phyloP scores from a whole-genome alignment of 108 stramenopile genomes.

The Skeletonema tropicum region DNA sequence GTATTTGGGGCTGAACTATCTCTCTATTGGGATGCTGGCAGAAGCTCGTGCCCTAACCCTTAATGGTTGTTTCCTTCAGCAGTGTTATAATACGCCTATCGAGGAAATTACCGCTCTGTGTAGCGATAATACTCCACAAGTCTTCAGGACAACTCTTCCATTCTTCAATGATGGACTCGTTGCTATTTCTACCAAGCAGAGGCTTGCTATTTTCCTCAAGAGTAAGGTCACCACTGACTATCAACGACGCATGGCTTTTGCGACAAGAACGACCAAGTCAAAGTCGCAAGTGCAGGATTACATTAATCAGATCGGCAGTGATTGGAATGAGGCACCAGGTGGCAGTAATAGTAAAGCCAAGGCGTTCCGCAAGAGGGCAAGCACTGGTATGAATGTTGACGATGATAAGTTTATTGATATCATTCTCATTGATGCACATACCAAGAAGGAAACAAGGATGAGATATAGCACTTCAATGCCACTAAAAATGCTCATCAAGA shows the following conservation, averaged over 20 bases:
- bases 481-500: slow-evolving; percentile 23
- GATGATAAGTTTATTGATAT: slow-evolving; percentile 25
- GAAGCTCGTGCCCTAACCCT: slow-evolving; percentile 5
- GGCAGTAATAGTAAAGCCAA: background rate
- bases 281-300: slow-evolving; percentile 19
- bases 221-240: slow-evolving; percentile 21
- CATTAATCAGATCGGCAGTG: slow-evolving; percentile 19
- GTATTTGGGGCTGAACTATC: background rate
- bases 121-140: background rate
- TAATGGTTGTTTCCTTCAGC: slow-evolving; percentile 9
- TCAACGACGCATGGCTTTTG: slow-evolving; percentile 13
- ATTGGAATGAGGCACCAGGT: slow-evolving; percentile 8
- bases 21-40: background rate
- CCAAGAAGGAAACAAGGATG: slow-evolving; percentile 10
- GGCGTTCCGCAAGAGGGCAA: slow-evolving; percentile 5
- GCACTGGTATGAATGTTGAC: slow-evolving; percentile 1
- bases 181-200: slow-evolving; percentile 16
- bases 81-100: slow-evolving; percentile 17
- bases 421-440: slow-evolving; percentile 10
- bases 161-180: slow-evolving; percentile 37
- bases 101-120: slow-evolving; percentile 17
- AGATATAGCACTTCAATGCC: slow-evolving; percentile 5
- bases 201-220: slow-evolving; percentile 23
- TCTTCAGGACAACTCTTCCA: slow-evolving; percentile 17
- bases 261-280: slow-evolving; percentile 14